Conservation (phyloP, 768 basidiomycete genomes). For the Lactifluus piperatus region DNA sequence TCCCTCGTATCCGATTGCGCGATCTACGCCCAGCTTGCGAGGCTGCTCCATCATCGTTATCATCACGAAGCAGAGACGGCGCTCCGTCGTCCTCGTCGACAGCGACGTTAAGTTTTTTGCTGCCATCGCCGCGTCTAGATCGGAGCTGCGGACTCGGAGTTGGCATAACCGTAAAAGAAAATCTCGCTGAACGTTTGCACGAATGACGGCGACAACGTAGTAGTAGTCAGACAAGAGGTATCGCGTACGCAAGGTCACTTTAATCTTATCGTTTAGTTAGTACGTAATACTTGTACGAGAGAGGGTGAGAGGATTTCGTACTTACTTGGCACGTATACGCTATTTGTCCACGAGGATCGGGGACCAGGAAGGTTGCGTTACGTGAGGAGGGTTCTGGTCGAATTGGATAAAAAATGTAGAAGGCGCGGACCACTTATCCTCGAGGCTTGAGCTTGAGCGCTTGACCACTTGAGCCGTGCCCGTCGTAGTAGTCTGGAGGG, state of each 20-base stretch:
- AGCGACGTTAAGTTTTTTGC: not conserved
- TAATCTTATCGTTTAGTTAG: not conserved
- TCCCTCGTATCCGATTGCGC: not conserved
- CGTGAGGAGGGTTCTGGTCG: not conserved
- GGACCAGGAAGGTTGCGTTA: not conserved
- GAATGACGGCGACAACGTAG: not conserved
- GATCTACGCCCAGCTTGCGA: not conserved
- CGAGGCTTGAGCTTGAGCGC: not conserved
- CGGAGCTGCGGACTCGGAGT: not conserved
- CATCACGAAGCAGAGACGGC: not conserved
- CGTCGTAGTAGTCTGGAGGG: not conserved
- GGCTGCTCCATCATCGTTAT: not conserved
- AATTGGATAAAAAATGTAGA: not conserved
- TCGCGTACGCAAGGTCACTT: not conserved
- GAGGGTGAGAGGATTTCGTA: not conserved
- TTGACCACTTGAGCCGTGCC: no score
- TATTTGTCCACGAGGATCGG: not conserved
- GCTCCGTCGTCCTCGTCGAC: not conserved
- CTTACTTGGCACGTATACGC: not conserved
- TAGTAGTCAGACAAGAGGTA: not conserved
- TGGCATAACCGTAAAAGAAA: not conserved
- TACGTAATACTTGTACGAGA: not conserved
- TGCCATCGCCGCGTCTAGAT: constrained; percentile 4
- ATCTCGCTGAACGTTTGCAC: not conserved
- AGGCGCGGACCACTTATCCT: not conserved